phyloP scores from a whole-genome alignment of 1,284 basidiomycete genomes.

The Vanrija humicola region DNA sequence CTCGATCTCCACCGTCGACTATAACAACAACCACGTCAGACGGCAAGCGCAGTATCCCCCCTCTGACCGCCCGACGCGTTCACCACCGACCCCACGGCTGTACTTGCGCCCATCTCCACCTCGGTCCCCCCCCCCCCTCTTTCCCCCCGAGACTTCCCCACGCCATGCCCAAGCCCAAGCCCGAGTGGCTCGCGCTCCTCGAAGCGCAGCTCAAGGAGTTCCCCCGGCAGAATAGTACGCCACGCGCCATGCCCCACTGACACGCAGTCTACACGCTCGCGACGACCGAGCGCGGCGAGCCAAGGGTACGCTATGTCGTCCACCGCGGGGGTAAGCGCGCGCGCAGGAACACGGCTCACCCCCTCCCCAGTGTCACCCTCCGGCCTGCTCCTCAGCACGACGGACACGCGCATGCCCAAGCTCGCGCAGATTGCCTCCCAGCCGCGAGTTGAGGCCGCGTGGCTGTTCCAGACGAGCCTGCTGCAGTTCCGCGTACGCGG shows the following conservation, averaged over 20 bases:
- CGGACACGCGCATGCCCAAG: conserved; percentile 46
- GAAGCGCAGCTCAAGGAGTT: conserved; percentile 34
- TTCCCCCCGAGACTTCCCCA: too few species aligned
- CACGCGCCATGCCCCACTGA: background rate
- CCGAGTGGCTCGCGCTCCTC: conserved; percentile 34
- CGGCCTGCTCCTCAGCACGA: conserved; percentile 38
- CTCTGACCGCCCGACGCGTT: too few species aligned
- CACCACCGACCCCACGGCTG: too few species aligned
- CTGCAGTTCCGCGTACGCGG: conserved; percentile 46
- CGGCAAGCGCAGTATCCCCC: too few species aligned
- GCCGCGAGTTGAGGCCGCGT: conserved; percentile 35
- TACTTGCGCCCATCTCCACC: too few species aligned
- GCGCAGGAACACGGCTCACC: background rate
- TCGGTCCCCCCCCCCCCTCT: background rate
- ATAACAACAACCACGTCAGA: too few species aligned
- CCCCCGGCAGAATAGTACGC: conserved; percentile 30
- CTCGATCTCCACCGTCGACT: too few species aligned
- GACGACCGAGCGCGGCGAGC: conserved; percentile 29
- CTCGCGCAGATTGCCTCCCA: conserved; percentile 32
- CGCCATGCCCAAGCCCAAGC: conserved; percentile 6
- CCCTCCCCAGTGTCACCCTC: conserved; percentile 30
- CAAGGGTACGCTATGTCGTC: conserved; percentile 42
- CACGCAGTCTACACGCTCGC: conserved; percentile 36
- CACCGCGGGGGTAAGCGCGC: conserved; percentile 36
- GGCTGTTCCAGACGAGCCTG: conserved; percentile 38